These are phyloP conservation scores for Microstegium vimineum DNA, from an alignment of 176 grass and related monocot genomes.

Conservation along the genomic window DNA sequence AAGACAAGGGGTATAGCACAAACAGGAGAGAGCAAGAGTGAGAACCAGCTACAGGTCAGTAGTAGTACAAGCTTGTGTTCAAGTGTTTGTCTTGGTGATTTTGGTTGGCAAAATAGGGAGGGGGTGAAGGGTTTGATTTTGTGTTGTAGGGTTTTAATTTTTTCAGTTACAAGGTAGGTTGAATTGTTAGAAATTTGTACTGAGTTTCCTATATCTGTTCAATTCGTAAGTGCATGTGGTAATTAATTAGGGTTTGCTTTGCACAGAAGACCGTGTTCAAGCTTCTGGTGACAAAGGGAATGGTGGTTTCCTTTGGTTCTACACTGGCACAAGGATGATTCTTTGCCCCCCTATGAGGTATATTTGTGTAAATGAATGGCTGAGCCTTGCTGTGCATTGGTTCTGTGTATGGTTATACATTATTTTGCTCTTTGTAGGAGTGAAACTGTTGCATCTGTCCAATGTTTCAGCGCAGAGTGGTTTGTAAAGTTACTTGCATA, in stretches of 20 bases:
- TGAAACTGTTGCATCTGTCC: not conserved
- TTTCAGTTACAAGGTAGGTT: not conserved
- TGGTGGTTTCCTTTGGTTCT: too few relatives aligned
- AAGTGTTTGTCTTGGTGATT: not conserved
- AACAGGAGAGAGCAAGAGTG: not conserved
- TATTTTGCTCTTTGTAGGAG: not conserved
- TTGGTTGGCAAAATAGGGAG: not conserved
- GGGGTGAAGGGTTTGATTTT: not conserved
- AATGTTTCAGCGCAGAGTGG: not conserved
- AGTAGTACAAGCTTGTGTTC: not conserved
- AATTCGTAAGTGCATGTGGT: not conserved
- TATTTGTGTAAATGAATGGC: not conserved
- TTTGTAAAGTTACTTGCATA: not conserved
- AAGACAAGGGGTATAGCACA: not conserved
- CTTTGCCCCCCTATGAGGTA: not conserved
- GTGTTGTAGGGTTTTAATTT: not conserved
- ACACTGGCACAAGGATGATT: not conserved
- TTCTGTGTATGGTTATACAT: not conserved
- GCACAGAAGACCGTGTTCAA: not conserved
- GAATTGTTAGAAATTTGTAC: not conserved
- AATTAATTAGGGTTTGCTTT: not conserved
- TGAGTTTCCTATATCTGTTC: not conserved
- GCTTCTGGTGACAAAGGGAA: too few relatives aligned
- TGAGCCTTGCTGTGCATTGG: not conserved
- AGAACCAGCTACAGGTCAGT: not conserved